A percentile compares a stretch with the other conserved stretches of the same genome.
Evolutionary conservation across 371 early-diverging fungal species (phyloP).

Genomic region (Blastocladiella emersonii): DNA sequence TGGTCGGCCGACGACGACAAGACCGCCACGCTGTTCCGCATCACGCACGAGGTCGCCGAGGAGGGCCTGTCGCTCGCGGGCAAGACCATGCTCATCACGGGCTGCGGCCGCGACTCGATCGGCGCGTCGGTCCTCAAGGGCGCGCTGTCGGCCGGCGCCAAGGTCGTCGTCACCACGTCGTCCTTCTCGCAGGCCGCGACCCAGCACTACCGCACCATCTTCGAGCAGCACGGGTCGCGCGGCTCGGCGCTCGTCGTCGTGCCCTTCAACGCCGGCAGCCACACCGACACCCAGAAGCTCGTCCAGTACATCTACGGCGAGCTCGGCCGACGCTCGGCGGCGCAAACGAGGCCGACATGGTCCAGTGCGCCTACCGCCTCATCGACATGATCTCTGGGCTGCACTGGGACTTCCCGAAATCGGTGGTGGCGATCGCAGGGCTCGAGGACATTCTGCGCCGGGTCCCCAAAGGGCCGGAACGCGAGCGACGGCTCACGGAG

Average conservation of each 20-base stretch:
- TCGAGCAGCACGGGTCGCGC: slow-evolving; percentile 73
- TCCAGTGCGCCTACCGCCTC: too few species aligned
- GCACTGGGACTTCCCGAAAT: too few species aligned
- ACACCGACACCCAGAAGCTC: slow-evolving; percentile 62
- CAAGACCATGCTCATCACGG: slow-evolving; percentile 75
- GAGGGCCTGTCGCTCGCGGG: slow-evolving; percentile 70
- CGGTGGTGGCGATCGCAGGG: too few species aligned
- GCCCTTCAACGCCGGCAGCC: slow-evolving; percentile 89
- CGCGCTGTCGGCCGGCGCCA: slow-evolving; percentile 80
- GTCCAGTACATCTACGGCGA: slow-evolving; percentile 76
- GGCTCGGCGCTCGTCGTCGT: slow-evolving; percentile 79
- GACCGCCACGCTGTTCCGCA: slow-evolving; percentile 46
- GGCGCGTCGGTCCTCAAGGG: slow-evolving; percentile 77
- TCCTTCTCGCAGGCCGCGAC: slow-evolving; percentile 69
- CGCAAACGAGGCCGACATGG: too few species aligned
- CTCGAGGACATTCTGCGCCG: too few species aligned
- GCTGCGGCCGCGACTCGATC: slow-evolving; percentile 85
- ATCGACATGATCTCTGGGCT: too few species aligned
- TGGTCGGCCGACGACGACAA: not conserved
- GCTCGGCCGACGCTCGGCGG: too few species aligned
- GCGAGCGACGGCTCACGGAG: too few species aligned
- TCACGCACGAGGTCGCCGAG: slow-evolving; percentile 48
- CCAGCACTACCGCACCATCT: slow-evolving; percentile 78
- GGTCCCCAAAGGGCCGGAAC: too few species aligned
- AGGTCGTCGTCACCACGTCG: slow-evolving; percentile 85